Base-by-base conservation (phyloP, 768 basidiomycete species). In the Boletus speciosus region DNA sequence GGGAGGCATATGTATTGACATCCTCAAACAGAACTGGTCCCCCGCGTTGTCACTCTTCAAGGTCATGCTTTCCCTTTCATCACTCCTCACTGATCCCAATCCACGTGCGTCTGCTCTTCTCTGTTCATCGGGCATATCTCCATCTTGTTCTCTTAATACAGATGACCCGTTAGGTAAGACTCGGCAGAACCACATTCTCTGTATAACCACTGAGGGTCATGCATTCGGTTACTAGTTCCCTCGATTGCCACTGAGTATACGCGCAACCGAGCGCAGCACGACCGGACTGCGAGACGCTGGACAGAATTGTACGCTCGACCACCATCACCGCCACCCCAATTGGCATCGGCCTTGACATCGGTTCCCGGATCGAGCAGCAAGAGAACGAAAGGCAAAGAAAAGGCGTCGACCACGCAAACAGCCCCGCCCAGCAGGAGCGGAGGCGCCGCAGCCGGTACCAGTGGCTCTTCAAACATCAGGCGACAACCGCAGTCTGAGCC, bases 1-100 rank as follows among this genome's bases (percentile, higher is more conserved):
- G 48, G 90, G 88, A 40, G 79, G 78, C 59, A 86, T 92, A 49
- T 93, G 90, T 65, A 89, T 93, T 60, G 90, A 97, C 72, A 92
- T 96, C 47, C 80, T 98, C 54, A 97, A 98, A 74, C 81, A 84
- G 64, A 89, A 91, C 63, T 98, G 94, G 94, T 94, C 91, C 1
- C 94, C 94, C 7, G 94, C 94, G 2, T 72, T 98, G 21, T 95
- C 93, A 3, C 76, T 98, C 45, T 94, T 90, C 78, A 97, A 98
- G 76, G 90, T 96, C 64, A 86, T 98, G 71, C 82, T 98, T 19
- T 95, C 93, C 27, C 80, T 98, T 5, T 95, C 93, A 0, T 95
- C 93, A 0, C 81, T 98, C 11, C 77, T 98, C 47, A 94, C 93
- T 11, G 94, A 97, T 61, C 94, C 94, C 0, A 98, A 98, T 74